phyloP scores from a whole-genome alignment of 306 rosid species.

The Hippophae tibetana region DNA sequence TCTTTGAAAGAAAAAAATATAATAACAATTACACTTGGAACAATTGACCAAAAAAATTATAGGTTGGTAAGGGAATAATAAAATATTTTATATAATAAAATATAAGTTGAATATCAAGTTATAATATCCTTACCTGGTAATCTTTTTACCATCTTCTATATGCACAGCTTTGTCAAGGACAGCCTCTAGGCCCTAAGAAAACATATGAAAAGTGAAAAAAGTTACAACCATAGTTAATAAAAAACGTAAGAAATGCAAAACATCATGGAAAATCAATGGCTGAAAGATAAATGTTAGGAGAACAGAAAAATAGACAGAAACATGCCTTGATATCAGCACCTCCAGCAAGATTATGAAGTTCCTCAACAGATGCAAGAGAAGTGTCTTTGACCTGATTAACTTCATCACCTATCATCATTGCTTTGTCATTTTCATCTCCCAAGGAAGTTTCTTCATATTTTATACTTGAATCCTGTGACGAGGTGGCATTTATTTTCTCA shows the following conservation, averaged over 20 bases:
- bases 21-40: slow-evolving; percentile 4
- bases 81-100: slow-evolving; percentile 8
- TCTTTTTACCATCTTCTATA: slow-evolving; percentile 88
- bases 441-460: slow-evolving; percentile 44
- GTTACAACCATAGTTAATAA: neutral
- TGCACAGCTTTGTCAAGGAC: slow-evolving; percentile 97
- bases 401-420: slow-evolving; percentile 69
- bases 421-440: slow-evolving; percentile 59
- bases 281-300: neutral
- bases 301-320: neutral
- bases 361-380: slow-evolving; percentile 81
- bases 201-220: neutral
- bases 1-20: slow-evolving; percentile 28
- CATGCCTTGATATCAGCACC: slow-evolving; percentile 94
- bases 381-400: slow-evolving; percentile 62
- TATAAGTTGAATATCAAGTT: slow-evolving; percentile 11
- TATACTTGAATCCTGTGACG: slow-evolving; percentile 38
- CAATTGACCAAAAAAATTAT: slow-evolving; percentile 17
- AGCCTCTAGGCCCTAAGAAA: slow-evolving; percentile 84
- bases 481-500: slow-evolving; percentile 41
- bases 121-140: slow-evolving; percentile 58
- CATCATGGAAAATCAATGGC: slow-evolving; percentile 2
- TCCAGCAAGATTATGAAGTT: slow-evolving; percentile 90
- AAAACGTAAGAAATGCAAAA: neutral
- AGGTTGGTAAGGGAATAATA: neutral